Evolutionary conservation across 257 asterid species (phyloP).

Genomic region (Solanum pinnatisectum): DNA sequence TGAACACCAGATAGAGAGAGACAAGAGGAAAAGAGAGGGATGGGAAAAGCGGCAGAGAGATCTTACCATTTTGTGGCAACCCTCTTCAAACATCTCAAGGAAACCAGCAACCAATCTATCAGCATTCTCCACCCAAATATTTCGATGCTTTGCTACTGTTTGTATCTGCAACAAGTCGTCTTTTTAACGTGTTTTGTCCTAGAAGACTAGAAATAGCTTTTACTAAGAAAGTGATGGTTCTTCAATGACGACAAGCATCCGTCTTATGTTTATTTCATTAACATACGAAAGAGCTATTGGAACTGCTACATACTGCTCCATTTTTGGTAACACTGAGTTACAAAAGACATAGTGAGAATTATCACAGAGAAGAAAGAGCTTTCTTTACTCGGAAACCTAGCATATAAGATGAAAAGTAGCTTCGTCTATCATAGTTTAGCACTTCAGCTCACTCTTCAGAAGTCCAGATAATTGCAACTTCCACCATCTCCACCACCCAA

Average conservation of each 20-base stretch:
- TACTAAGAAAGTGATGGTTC: background rate
- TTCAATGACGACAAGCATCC: background rate
- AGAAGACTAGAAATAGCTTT: background rate
- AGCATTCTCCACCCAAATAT: constrained; percentile 56
- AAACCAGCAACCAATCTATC: constrained; percentile 55
- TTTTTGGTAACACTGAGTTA: background rate
- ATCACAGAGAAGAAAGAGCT: background rate
- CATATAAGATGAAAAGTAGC: background rate
- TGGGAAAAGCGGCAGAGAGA: background rate
- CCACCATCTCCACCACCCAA: background rate
- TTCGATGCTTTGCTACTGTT: constrained; percentile 41
- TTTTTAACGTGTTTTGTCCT: background rate
- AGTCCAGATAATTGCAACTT: background rate
- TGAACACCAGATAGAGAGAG: background rate
- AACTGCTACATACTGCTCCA: background rate
- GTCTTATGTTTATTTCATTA: background rate
- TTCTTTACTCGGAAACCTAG: background rate
- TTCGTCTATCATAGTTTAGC: background rate
- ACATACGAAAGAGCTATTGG: background rate
- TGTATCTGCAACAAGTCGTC: constrained; percentile 29
- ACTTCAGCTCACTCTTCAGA: background rate
- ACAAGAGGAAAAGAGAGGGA: background rate
- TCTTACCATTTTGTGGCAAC: constrained; percentile 38
- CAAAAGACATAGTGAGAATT: background rate
- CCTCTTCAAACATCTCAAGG: constrained; percentile 57